phyloP scores from a whole-genome alignment of 2,329 filamentous ascomycete species.

The Lachnellula arida region DNA sequence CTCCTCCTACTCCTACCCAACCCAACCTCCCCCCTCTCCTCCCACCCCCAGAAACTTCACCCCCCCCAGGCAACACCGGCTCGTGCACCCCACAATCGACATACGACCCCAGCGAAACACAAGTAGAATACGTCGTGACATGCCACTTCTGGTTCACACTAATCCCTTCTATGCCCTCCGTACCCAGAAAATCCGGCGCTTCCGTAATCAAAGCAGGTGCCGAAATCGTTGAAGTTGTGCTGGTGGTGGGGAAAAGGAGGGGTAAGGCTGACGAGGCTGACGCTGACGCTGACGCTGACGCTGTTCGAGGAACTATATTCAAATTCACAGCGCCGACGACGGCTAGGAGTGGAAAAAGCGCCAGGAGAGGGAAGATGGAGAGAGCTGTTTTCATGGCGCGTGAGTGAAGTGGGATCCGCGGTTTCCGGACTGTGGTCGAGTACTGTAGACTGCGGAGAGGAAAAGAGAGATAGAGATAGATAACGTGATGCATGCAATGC shows the following conservation, averaged over 20 bases:
- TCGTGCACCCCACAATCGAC: constrained; percentile 29
- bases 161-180: not conserved
- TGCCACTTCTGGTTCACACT: constrained; percentile 26
- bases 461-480: not conserved
- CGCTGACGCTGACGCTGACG: not conserved
- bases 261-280: constrained; percentile 3
- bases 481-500: not conserved
- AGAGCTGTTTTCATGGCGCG: not conserved
- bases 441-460: not conserved
- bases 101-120: constrained; percentile 19
- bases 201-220: constrained; percentile 9
- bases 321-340: not conserved
- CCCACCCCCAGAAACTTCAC: constrained; percentile 23
- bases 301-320: not conserved
- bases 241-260: not conserved
- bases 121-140: constrained; percentile 28
- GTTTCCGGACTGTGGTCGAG: not conserved
- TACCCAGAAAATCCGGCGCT: constrained; percentile 4
- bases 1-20: not conserved
- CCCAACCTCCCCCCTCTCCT: not conserved
- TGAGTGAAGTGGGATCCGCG: not conserved
- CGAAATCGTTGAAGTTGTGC: not conserved
- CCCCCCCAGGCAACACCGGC: constrained; percentile 25
- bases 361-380: not conserved
- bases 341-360: not conserved